Evolutionary conservation across 345 rosid genomes (phyloP), one percentile per base, ranked within the genome.

Genomic region (Diplotaxis tenuifolia): DNA sequence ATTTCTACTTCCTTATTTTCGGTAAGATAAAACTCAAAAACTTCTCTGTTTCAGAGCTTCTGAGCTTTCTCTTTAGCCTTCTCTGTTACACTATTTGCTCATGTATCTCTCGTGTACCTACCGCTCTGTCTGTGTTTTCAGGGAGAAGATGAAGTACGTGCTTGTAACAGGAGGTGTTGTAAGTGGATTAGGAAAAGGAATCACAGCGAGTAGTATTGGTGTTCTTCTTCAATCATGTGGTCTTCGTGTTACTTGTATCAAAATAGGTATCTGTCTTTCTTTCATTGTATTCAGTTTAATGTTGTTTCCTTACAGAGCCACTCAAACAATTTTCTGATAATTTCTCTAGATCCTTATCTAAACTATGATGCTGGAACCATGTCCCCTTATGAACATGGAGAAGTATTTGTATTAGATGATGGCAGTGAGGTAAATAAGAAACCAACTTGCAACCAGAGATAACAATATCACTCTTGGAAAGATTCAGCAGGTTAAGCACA

Each of bases 371-470:
- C 96, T 11, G 98, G 97, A 62, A 93, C 98, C 22, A 90, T 93
- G 92, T 93, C 96, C 9, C 96, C 96, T 68, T 85, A 83, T 36
- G 98, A 93, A 86, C 98, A 93, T 60, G 98, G 97, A 0, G 98
- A 93, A 78, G 96, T 93, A 45, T 93, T 84, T 72, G 98, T 93
- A 71, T 78, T 93, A 19, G 98, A 90, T 31, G 98, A 93, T 72
- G 98, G 98, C 1, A 96, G 97, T 8, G 98, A 93, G 98, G 98
- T 90, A 86, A 20, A 32, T 42, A 56, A 4, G 6, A 52, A 70
- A 18, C 20, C 12, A 54, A 7, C 22, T 34, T 38, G 5, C 1
- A 70, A 84, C 88, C 47, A 75, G 85, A 64, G 90, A 85, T 81
- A 85, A 89, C 73, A 87, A 89, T 55, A 86, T 89, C 38, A 89